Base-by-base conservation (phyloP, 495 filamentous ascomycete species). In the Neurospora tetrasperma region DNA sequence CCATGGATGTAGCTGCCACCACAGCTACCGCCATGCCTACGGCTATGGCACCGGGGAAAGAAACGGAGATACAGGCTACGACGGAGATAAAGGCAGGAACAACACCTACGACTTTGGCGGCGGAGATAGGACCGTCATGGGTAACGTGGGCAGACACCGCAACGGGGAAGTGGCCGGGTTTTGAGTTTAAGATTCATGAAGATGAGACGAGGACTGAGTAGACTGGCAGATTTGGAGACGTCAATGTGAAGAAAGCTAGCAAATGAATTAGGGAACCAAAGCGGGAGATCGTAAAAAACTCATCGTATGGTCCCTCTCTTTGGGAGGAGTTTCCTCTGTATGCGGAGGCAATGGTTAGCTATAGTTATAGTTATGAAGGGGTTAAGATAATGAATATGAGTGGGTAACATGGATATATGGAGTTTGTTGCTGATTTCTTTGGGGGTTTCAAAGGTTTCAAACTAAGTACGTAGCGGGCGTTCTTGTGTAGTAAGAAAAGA, bases 121-220 rank as follows among this genome's bases (percentile, higher is more conserved):
- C 54, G 27, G 27, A 62, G 3, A 14, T 16, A 62, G 54, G 27
- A 18, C 11, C 54, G 27, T 62, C 54, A 16, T 35, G 54, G 27
- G 14, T 9, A 7, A 16, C 11, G 12, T 62, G 54, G 54, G 54
- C 27, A 71, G 43, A 16, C 18, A 59, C 11, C 20, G 71, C 42
- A 12, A 41, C 10, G 39, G 71, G 18, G 70, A 59, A 14, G 44
- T 11, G 23, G n/a, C 46, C 9, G 5, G 66, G 14, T 18, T 73
- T 76, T 72, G 78, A 76, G 69, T 80, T 80, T 46, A 8, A 41
- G 70, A 76, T 80, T 46, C 74, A 80, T 72, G 79, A 80, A 66
- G 79, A 79, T 70, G 74, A 70, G 35, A 74, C 70, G 12, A 31
- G 54, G 6, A 62, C 23, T 35, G 54, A 14, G 23, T 5, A 54